Percentiles rank a stretch among this genome's conserved stretches.
These are phyloP conservation scores for Pisolithus orientalis DNA, from an alignment of 768 basidiomycete genomes.

Conservation along the genomic window DNA sequence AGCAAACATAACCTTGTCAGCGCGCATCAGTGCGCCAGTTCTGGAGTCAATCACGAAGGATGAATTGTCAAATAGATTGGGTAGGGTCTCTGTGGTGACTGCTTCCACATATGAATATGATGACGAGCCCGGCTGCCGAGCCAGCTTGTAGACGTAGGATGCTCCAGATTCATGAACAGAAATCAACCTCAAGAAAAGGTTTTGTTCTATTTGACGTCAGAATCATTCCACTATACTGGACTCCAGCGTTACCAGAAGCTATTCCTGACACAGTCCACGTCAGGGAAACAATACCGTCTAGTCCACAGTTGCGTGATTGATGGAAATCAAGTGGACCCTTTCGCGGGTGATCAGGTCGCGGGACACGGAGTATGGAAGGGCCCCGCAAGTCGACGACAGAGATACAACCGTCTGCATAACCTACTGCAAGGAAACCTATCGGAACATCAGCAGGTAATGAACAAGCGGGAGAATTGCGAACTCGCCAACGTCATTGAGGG, in stretches of 20 bases:
- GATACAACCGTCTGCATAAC: slow-evolving; percentile 55
- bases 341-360: slow-evolving; percentile 29
- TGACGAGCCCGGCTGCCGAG: slow-evolving; percentile 28
- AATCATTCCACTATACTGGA: neutral
- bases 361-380: slow-evolving; percentile 53
- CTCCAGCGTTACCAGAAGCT: slow-evolving; percentile 38
- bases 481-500: slow-evolving; percentile 71
- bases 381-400: slow-evolving; percentile 69
- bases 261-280: slow-evolving; percentile 62
- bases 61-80: slow-evolving; percentile 40
- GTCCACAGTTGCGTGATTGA: slow-evolving; percentile 29
- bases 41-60: slow-evolving; percentile 52
- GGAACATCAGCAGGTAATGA: neutral
- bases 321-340: slow-evolving; percentile 29
- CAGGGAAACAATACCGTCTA: slow-evolving; percentile 45
- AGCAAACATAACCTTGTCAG: slow-evolving; percentile 39
- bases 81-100: slow-evolving; percentile 33
- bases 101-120: slow-evolving; percentile 33
- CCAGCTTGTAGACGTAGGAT: slow-evolving; percentile 52
- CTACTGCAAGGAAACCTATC: slow-evolving; percentile 74
- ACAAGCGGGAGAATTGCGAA: slow-evolving; percentile 1
- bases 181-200: slow-evolving; percentile 52
- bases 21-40: slow-evolving; percentile 39
- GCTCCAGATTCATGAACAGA: slow-evolving; percentile 53
- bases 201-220: slow-evolving; percentile 32